phyloP scores from a whole-genome alignment of 257 asterid genomes.

The Phtheirospermum japonicum region DNA sequence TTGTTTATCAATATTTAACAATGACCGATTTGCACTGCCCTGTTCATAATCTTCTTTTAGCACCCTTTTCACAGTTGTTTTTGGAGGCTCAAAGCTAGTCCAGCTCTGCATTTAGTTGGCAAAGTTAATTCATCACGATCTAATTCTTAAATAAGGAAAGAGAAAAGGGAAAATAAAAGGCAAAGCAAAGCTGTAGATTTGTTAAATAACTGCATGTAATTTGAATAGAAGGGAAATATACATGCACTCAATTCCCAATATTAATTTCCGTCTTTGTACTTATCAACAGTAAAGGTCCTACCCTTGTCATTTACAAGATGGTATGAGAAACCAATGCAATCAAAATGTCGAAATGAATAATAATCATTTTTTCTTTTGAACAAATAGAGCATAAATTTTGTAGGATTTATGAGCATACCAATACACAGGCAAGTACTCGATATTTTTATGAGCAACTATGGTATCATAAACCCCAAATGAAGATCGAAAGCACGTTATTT shows the following conservation, averaged over 20 bases:
- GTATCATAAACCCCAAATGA: conserved; percentile 20
- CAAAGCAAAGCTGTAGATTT: conserved; percentile 11
- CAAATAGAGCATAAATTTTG: background rate
- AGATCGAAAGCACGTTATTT: conserved; percentile 12
- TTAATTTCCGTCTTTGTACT: background rate
- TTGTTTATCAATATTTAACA: conserved; percentile 42
- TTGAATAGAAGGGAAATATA: background rate
- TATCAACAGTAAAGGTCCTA: conserved; percentile 13
- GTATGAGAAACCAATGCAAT: conserved; percentile 8
- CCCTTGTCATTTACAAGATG: conserved; percentile 5
- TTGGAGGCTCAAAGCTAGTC: conserved; percentile 65
- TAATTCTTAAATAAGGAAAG: conserved; percentile 13
- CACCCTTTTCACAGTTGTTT: conserved; percentile 77
- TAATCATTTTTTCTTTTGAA: background rate
- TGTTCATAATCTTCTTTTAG: conserved; percentile 50
- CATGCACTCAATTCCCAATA: conserved; percentile 6
- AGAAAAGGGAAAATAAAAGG: background rate
- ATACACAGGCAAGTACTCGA: background rate
- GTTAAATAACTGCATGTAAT: background rate
- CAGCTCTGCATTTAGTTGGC: conserved; percentile 58
- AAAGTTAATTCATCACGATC: conserved; percentile 22
- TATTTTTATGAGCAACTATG: conserved; percentile 9
- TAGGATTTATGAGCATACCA: conserved; percentile 1
- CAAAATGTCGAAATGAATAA: background rate
- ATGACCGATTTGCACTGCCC: conserved; percentile 44